Evolutionary conservation across 257 asterid genomes (phyloP).

Genomic region (Nicotiana obtusifolia): DNA sequence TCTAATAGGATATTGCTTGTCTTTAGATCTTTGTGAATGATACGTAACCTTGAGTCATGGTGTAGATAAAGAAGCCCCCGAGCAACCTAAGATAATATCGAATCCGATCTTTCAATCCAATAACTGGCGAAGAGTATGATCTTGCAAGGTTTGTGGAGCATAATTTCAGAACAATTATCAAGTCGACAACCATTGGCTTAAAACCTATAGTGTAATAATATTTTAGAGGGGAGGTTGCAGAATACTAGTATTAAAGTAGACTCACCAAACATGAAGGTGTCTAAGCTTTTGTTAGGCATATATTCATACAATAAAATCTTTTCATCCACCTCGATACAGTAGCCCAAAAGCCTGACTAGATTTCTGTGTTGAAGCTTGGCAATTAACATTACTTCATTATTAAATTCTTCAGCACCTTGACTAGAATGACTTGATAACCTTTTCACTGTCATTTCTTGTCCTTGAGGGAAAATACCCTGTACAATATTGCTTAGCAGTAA

Average conservation of each 20-base stretch:
- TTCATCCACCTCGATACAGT: too few relatives aligned
- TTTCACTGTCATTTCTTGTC: slow-evolving; percentile 27
- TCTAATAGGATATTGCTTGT: slow-evolving; percentile 1
- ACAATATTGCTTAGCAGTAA: neutral
- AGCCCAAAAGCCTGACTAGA: too few relatives aligned
- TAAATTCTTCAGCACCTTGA: slow-evolving; percentile 26
- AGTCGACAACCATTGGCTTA: neutral
- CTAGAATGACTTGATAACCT: slow-evolving; percentile 18
- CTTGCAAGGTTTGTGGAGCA: slow-evolving; percentile 3
- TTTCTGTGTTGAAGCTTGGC: too few relatives aligned
- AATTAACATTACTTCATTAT: too few relatives aligned
- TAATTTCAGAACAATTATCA: neutral
- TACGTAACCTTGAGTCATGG: too few relatives aligned
- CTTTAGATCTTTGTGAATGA: neutral
- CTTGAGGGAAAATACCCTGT: slow-evolving; percentile 21
- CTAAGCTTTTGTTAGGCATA: too few relatives aligned
- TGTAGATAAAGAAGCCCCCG: too few relatives aligned
- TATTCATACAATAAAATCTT: too few relatives aligned
- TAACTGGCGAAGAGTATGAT: slow-evolving; percentile 10
- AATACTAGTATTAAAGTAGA: neutral
- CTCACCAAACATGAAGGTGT: neutral
- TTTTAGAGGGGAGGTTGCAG: slow-evolving; percentile 17
- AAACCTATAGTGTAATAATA: neutral
- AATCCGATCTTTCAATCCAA: neutral
- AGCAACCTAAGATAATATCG: neutral